phyloP scores from a whole-genome alignment of 495 filamentous ascomycete species.

The Aspergillus haitiensis region DNA sequence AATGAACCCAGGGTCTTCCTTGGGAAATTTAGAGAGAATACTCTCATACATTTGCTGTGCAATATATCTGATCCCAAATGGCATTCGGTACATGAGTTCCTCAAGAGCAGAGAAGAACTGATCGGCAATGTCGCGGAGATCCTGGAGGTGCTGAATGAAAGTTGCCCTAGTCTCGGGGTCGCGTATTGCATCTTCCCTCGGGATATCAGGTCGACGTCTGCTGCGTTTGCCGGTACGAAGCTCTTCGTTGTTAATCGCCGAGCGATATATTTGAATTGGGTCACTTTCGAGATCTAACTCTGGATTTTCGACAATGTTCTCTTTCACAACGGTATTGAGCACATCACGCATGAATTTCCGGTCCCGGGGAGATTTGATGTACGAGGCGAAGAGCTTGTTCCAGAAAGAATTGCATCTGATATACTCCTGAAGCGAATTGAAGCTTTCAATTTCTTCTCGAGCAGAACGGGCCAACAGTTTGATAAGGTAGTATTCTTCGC shows the following conservation, averaged over 20 bases:
- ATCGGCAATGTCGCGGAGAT: conserved; percentile 89
- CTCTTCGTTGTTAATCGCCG: conserved; percentile 94
- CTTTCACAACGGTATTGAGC: conserved; percentile 75
- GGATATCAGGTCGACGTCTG: conserved; percentile 72
- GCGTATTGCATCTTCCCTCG: conserved; percentile 87
- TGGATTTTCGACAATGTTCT: conserved; percentile 88
- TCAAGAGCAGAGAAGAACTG: conserved; percentile 81
- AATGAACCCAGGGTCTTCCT: conserved; percentile 73
- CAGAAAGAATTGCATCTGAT: conserved; percentile 91
- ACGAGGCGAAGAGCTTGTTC: conserved; percentile 79
- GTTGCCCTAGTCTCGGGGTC: conserved; percentile 87
- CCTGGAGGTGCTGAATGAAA: conserved; percentile 90
- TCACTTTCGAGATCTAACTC: conserved; percentile 93
- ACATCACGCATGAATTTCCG: conserved; percentile 88
- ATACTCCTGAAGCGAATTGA: conserved; percentile 75
- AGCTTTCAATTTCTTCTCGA: conserved; percentile 81
- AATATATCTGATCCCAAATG: conserved; percentile 88
- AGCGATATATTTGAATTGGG: conserved; percentile 95
- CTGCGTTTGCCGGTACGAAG: conserved; percentile 85
- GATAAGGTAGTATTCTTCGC: conserved; percentile 95
- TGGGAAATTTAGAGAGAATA: conserved; percentile 70
- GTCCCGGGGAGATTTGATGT: conserved; percentile 88
- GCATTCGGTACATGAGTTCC: conserved; percentile 81
- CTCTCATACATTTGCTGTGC: conserved; percentile 82
- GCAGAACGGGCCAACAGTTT: conserved; percentile 82